Base-by-base conservation (phyloP, 441 rosid genomes). In the Codiaeum variegatum region DNA sequence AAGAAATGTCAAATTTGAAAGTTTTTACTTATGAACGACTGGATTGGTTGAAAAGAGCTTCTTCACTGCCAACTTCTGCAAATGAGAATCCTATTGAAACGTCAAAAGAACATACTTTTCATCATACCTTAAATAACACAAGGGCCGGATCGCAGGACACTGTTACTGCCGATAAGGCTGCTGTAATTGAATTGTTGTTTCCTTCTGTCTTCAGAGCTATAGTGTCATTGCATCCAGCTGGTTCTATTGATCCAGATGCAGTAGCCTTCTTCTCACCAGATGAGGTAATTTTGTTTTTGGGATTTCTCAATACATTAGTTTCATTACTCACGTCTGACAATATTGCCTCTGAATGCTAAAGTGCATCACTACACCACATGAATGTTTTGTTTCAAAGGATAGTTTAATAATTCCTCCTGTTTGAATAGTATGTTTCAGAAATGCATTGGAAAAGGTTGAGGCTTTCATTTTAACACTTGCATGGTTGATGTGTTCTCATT, bases 191-290 rank as follows among this genome's bases (percentile, higher is more conserved):
- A 77, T 72, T 94, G 81, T 74, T 84, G 34, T 81, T 85, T 78
- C 95, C 98, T 34, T 87, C 89, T 21, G 83, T 89, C 62, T 89
- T 95, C 83, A 88, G 98, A 84, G 97, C 92, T 67, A 24, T 90
- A 56, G 85, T 92, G 51, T 92, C 98, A 8, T 78, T 95, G 84
- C 94, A 90, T 85, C 99, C 99, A 47, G 92, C 93, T 52, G 98
- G 96, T 85, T 90, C 96, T 59, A 77, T 82, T 58, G 91, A 92
- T 62, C 97, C 98, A 19, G 97, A 92, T 88, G 88, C 98, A 3
- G 93, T 90, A 66, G 94, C 96, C 13, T 92, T 92, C 90, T 95
- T 92, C 85, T 95, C 99, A 51, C 90, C 96, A 1, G 97, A 95
- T 81, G 98, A 95, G 97, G 97, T 92, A 87, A 81, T 69, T 67